Evolutionary conservation across 108 stramenopile species (phyloP).

Genomic region (Bacterosira constricta): DNA sequence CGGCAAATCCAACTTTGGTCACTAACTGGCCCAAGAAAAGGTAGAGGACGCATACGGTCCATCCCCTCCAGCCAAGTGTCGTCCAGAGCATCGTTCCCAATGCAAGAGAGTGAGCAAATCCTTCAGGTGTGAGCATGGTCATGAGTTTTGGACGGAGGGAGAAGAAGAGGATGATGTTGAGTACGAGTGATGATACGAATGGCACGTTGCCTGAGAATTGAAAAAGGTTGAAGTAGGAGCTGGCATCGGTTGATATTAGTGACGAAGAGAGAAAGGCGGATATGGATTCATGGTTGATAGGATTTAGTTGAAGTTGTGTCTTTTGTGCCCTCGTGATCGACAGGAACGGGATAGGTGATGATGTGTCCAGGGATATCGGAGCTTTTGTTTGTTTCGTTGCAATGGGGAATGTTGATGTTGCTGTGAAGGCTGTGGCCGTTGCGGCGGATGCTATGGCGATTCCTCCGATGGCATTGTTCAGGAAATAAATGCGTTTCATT

Average conservation of each 20-base stretch:
- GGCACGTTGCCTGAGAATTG: conserved; percentile 61
- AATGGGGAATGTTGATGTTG: neutral
- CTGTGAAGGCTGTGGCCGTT: neutral
- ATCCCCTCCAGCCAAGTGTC: conserved; percentile 85
- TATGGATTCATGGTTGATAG: neutral
- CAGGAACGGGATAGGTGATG: neutral
- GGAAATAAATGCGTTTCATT: neutral
- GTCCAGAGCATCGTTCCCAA: conserved; percentile 86
- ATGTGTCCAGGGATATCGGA: neutral
- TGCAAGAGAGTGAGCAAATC: conserved; percentile 73
- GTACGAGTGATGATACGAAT: conserved; percentile 49
- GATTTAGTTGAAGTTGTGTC: neutral
- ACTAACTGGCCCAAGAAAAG: conserved; percentile 81
- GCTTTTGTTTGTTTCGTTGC: neutral
- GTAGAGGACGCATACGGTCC: conserved; percentile 89
- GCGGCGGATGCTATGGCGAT: neutral
- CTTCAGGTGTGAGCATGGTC: conserved; percentile 79
- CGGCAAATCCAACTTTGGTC: conserved; percentile 89
- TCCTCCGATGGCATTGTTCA: neutral
- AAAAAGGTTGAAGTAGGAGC: conserved; percentile 22
- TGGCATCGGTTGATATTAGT: neutral
- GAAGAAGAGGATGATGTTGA: conserved; percentile 74
- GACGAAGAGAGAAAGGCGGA: conserved; percentile 1
- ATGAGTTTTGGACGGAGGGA: conserved; percentile 56
- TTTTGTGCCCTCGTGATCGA: neutral